Base-by-base conservation (phyloP, 1,284 basidiomycete species). In the Takashimella koratensis region DNA sequence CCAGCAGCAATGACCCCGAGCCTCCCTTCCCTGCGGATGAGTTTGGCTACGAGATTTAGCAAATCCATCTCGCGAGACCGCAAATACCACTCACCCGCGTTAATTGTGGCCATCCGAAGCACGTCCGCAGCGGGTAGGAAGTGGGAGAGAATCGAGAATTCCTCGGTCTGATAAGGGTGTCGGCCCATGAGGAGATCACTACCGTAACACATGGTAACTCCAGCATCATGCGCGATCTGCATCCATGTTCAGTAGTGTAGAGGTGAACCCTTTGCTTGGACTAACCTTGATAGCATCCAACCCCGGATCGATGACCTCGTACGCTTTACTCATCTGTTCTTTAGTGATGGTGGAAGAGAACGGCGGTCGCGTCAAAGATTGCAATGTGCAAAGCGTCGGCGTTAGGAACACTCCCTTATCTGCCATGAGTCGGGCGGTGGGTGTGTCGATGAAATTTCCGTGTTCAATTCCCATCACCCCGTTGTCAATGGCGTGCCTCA, bases 401-500 rank as follows among this genome's bases (percentile, higher is more conserved):
- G 79, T 81, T 5, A 79, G 66, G 62, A 68, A 77, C 30, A 79
- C 67, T 13, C 71, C 75, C 47, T 73, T 73, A 43, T 70, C 62
- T 1, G 75, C 77, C 76, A 79, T 76, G 57, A 63, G 57, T 47
- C 63, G 46, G 12, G 68, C 68, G 22, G 73, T 74, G n/a, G 58
- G 57, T 25, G 59, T 51, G 52, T 73, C 68, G 5, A 75, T 46
- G 11, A 74, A 57, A 51, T 74, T 73, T 5, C 80, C 80, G 51
- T 81, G 80, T 57, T 81, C 80, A 42, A 81, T 81, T 0, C 79
- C 79, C 41, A 53, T 57, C n/a, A 66, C 61, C 13, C 68, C 68
- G 40, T 62, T 65, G 22, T 69, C 62, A 40, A 72, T 63, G 10
- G 70, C 68, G 47, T 69, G 65, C 8, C 58, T 52, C 39, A 68